Base-by-base conservation (phyloP, 352 stramenopile species). In the Phytophthora pisi region DNA sequence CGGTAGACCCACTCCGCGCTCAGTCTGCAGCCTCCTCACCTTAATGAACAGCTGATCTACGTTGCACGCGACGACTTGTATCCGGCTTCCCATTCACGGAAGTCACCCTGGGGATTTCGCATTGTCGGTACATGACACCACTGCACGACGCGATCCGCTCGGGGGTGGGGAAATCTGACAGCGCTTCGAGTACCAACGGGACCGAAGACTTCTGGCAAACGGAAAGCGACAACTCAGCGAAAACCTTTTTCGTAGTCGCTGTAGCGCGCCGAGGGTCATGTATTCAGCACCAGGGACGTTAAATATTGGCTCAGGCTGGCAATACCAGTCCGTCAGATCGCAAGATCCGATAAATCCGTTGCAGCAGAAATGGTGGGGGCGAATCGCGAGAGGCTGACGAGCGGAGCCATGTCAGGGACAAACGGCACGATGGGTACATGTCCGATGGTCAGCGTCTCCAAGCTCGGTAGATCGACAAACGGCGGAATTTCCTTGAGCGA, bases 21-120 rank as follows among this genome's bases (percentile, higher is more conserved):
- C 31, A 9, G 70, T 70, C 7, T 70, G 55, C 15, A 59, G 34
- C 28, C 53, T 7, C 1, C 66, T 43, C 0, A 60, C 54, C 6
- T 63, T 26, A 11, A 67, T 61, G 42, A 64, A 57, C 43, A 45
- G 20, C 13, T 63, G 56, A 23, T 64, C 59, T 2, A 57, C 40
- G 11, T 52, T 69, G 45, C 66, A 70, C 4, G 61, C 38, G 5
- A 74, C 24, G 6, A 66, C 61, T 18, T 74, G 66, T 56, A 70
- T 63, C 8, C 57, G 61, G 23, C 49, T 56, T 5, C 4, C 57
- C 62, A 30, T 24, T 34, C 28, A 34, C 13, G n/a, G 42, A 55
- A 7, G 58, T 57, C 40, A 56, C 59, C 9, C 34, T 20, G 23
- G 58, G 58, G 26, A 61, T 53, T 28, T 61, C 58, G 24, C 65